Evolutionary conservation across 2,329 filamentous ascomycete genomes (phyloP), one percentile per base, ranked within the genome.

Genomic region (Fusarium marasasianum): DNA sequence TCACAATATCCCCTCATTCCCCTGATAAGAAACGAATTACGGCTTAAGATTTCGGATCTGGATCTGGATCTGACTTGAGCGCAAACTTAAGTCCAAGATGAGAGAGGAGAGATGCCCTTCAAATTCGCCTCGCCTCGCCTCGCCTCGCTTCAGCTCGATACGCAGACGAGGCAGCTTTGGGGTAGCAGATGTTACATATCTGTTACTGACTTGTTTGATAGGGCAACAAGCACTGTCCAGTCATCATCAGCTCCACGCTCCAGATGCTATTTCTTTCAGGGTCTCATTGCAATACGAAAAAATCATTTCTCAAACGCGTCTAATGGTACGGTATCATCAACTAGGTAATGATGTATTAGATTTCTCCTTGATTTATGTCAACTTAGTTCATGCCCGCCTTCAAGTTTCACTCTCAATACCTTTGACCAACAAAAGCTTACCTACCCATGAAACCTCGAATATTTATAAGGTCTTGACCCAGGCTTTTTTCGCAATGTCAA

Each of bases 81-180:
- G 51, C 66, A 56, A 56, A 56, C 45, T 43, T 33, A 31, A 60
- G 41, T 57, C 56, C 61, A 26, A 67, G 24, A 68, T 53, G 31
- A 35, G 38, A n/a, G 33, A 33, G n/a, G 38, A n/a, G 33, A 33
- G 20, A 66, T 56, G 56, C 33, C 50, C 44, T 60, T 26, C 18
- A 35, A 26, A 50, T 50, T 35, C 18, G 31, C 44, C 20, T 57
- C 53, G 26, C 51, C 24, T 41, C 35, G n/a, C 51, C n/a, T 56
- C 51, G 26, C 38, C 24, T 41, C 35, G n/a, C 51, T 57, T 41
- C 62, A 68, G 67, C 55, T 55, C 59, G 43, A 55, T 33, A 58
- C 69, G 44, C 35, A 55, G 60, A 45, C 63, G 66, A 59, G 55
- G 64, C 62, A 74, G 55, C 37, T 64, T 43, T 72, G 63, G 58